Evolutionary conservation across 2,329 filamentous ascomycete species (phyloP).

Genomic region (Ophioceras dolichostomum): DNA sequence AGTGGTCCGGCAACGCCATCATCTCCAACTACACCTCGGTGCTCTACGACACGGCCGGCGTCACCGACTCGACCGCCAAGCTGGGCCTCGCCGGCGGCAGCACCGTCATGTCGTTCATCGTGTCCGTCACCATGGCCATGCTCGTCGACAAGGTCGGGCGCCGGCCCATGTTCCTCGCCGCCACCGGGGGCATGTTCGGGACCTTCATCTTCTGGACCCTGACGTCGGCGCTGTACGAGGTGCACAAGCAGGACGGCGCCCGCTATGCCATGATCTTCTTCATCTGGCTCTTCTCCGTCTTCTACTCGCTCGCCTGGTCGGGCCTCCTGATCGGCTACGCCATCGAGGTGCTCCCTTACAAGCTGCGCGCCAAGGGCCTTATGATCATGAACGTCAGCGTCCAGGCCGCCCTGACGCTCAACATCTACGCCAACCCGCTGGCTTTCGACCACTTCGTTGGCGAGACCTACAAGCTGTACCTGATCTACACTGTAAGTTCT

Average conservation of each 20-base stretch:
- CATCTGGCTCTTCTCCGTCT: slow-evolving; percentile 24
- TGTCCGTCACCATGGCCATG: slow-evolving; percentile 37
- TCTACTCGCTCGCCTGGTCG: slow-evolving; percentile 45
- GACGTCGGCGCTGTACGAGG: slow-evolving; percentile 30
- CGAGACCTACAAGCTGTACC: slow-evolving; percentile 40
- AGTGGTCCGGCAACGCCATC: slow-evolving; percentile 48
- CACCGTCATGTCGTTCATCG: slow-evolving; percentile 37
- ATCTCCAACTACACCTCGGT: slow-evolving; percentile 45
- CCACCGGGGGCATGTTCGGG: slow-evolving; percentile 29
- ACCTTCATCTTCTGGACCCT: slow-evolving; percentile 40
- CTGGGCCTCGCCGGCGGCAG: slow-evolving; percentile 35
- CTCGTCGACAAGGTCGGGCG: slow-evolving; percentile 42
- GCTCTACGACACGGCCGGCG: slow-evolving; percentile 40
- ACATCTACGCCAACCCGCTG: slow-evolving; percentile 40
- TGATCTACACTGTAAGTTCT: slow-evolving; percentile 38
- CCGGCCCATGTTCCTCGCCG: slow-evolving; percentile 39
- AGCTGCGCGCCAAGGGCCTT: slow-evolving; percentile 36
- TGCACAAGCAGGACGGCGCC: slow-evolving; percentile 19
- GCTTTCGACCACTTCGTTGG: slow-evolving; percentile 33
- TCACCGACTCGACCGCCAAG: slow-evolving; percentile 29
- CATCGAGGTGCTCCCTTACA: slow-evolving; percentile 38
- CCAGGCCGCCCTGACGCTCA: slow-evolving; percentile 41
- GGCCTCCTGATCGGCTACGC: slow-evolving; percentile 42
- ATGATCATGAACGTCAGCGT: slow-evolving; percentile 45
- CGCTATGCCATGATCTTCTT: slow-evolving; percentile 30